Conservation (phyloP, 2,329 filamentous ascomycete species). For the Exophiala spinifera region DNA sequence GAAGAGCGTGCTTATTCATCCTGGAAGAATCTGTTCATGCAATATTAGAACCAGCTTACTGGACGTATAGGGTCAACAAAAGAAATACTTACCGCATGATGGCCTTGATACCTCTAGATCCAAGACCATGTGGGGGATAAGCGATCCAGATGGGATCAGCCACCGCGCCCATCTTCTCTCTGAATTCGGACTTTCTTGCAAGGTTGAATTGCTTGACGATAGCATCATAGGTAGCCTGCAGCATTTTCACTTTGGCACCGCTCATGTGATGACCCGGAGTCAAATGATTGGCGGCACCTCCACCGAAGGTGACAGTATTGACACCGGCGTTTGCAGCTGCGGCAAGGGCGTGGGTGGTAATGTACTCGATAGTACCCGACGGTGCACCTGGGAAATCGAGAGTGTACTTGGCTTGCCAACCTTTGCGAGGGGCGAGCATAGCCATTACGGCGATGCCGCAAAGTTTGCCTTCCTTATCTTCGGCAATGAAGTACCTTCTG, state of each 20-base stretch:
- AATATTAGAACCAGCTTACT: neutral
- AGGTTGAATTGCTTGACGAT: constrained; percentile 78
- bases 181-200: constrained; percentile 81
- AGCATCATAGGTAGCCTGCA: constrained; percentile 77
- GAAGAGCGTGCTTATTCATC: constrained; percentile 8
- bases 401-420: constrained; percentile 95
- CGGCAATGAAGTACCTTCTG: constrained; percentile 79
- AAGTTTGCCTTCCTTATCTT: constrained; percentile 69
- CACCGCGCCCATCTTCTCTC: constrained; percentile 81
- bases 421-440: constrained; percentile 73
- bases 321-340: constrained; percentile 57
- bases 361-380: constrained; percentile 81
- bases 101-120: constrained; percentile 76
- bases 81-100: constrained; percentile 43
- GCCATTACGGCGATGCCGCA: constrained; percentile 77
- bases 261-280: constrained; percentile 77
- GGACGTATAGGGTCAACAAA: neutral
- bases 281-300: constrained; percentile 71
- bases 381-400: constrained; percentile 85
- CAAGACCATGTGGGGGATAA: constrained; percentile 82
- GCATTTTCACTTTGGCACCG: constrained; percentile 74
- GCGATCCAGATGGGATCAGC: constrained; percentile 87
- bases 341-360: constrained; percentile 70
- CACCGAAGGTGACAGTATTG: constrained; percentile 77
- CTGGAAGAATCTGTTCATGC: constrained; percentile 23